Evolutionary conservation across 2,329 filamentous ascomycete genomes (phyloP), one percentile per base, ranked within the genome.

Genomic region (Venturia pyrina): DNA sequence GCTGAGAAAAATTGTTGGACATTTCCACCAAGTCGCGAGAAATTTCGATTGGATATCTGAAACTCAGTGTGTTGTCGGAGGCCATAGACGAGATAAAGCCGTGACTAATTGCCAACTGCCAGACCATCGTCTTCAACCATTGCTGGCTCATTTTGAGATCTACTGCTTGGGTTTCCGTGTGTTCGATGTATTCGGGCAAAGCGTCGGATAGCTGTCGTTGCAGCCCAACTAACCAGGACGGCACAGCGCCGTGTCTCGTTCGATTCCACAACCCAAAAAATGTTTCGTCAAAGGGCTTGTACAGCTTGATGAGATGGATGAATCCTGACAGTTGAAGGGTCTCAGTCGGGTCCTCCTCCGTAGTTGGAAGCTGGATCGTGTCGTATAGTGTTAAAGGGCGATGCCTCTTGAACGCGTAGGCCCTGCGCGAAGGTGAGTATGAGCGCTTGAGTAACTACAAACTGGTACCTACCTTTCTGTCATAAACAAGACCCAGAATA

Each of bases 51-150:
- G 85, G 85, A 65, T 85, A 87, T 41, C 81, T 80, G 75, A 87
- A 87, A 43, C 80, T 83, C 81, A 87, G 84, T 60, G 84, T 82
- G 68, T 81, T 81, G 66, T 89, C 83, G 7, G 79, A 75, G 0
- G 85, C 80, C 2, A 80, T 80, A 41, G 83, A 85, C 41, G 85
- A 87, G 24, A 89, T 78, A 32, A 86, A 82, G 4, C 85, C 85
- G 69, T 88, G 86, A 24, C 84, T 83, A 70, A 88, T 88, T 3
- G 86, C 87, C 1, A 87, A 81, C 70, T 89, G 87, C 87, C 87
- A 90, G n/a, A 89, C 83, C 76, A 89, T 87, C 1, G 86, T 84
- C 21, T 85, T 80, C 5, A 90, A 78, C 87, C 87, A 90, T 70
- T 89, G 86, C 72, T 90, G 87, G 1, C 86, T 89, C 64, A 88